Base-by-base conservation (phyloP, 306 rosid genomes). In the Vachellia pachyceras region DNA sequence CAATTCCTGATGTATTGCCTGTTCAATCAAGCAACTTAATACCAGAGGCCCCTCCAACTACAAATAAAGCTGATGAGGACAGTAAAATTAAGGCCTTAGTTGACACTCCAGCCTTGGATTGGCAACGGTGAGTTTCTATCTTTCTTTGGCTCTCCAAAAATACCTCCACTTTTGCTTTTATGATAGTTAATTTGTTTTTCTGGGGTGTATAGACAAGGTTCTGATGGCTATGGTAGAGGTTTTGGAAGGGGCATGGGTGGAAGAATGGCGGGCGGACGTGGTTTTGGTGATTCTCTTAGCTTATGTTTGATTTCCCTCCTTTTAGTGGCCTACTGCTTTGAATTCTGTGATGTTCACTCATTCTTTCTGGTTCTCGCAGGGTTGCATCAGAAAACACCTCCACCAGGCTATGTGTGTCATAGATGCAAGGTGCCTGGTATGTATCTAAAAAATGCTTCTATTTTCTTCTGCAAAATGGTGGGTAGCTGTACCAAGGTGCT, bases 361-460 rank as follows among this genome's bases (percentile, higher is more conserved):
- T 64, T 61, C 83, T 79, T 79, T 73, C 76, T 61, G 58, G 87
- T 77, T 81, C 50, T 75, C 66, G 89, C 84, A 90, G 97, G 98
- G 55, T 72, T 96, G 75, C 97, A 92, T 89, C 86, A 91, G 87
- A 96, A 91, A 87, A 96, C 97, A 44, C 99, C 98, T 83, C 99
- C 99, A 42, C 99, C 85, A 65, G 99, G 99, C 80, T 96, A 96
- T 82, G 83, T 96, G 60, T 96, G 99, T 83, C 98, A 94, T 81
- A 90, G 99, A 81, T 96, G 99, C 88, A 96, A 94, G 83, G 90
- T 89, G 82, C 91, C 99, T 60, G 99, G 99, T 96, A 92, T 81
- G 98, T 88, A 50, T 50, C 20, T 12, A 33, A 54, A 4, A 64
- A 37, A 15, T 83, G 50, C n/a, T n/a, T n/a, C 45, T 60, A 29